Evolutionary conservation across 1,284 basidiomycete genomes (phyloP).

Genomic region (Phellopilus nigrolimitatus): DNA sequence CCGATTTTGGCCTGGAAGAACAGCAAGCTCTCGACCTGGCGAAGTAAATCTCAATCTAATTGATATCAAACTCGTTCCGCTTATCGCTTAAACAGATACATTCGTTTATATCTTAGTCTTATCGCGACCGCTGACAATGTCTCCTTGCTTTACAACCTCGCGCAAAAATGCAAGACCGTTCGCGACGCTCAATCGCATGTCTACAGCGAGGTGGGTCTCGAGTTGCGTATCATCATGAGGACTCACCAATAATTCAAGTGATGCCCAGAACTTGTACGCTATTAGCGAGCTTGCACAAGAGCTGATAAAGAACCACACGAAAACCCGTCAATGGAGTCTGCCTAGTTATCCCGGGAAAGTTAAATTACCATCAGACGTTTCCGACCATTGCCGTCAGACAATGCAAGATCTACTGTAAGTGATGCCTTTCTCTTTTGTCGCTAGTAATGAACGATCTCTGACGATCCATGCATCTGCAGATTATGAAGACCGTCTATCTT

Average conservation of each 20-base stretch:
- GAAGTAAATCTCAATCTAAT: slow-evolving; percentile 41
- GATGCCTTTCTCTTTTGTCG: background rate
- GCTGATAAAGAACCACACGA: slow-evolving; percentile 71
- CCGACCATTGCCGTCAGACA: slow-evolving; percentile 53
- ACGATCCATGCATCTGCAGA: slow-evolving; percentile 39
- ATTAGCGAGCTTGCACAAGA: slow-evolving; percentile 87
- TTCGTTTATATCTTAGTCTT: slow-evolving; percentile 83
- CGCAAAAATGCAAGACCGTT: slow-evolving; percentile 82
- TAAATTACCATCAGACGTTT: slow-evolving; percentile 83
- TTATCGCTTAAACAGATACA: slow-evolving; percentile 52
- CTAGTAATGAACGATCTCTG: slow-evolving; percentile 8
- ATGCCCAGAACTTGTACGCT: slow-evolving; percentile 79
- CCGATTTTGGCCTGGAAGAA: slow-evolving; percentile 70
- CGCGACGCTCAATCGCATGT: slow-evolving; percentile 66
- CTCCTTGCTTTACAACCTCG: slow-evolving; percentile 78
- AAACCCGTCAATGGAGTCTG: slow-evolving; percentile 70
- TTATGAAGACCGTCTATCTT: slow-evolving; percentile 60
- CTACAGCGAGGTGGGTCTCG: slow-evolving; percentile 57
- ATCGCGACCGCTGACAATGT: slow-evolving; percentile 77
- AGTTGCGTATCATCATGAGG: slow-evolving; percentile 6
- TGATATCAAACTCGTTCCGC: slow-evolving; percentile 7
- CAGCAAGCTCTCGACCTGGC: slow-evolving; percentile 69
- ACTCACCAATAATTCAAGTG: no score
- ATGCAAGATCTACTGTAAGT: slow-evolving; percentile 56
- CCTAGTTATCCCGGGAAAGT: slow-evolving; percentile 79